A percentile compares a stretch with the other conserved stretches of the same genome.
Conservation (phyloP, 1,284 basidiomycete genomes). For the Lignosus rhinocerotis region DNA sequence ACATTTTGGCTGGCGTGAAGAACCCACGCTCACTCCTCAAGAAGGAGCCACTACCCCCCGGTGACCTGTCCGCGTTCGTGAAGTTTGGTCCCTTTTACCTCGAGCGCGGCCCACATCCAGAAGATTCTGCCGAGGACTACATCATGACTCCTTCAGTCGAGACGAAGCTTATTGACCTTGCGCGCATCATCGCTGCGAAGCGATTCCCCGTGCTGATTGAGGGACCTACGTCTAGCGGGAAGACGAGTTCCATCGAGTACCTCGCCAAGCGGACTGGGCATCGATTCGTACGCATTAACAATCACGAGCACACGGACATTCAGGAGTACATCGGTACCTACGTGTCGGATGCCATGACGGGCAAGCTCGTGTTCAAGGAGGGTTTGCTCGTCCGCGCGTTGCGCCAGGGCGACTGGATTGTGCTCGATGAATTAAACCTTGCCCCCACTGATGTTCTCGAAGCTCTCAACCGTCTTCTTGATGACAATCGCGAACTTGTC, state of each 20-base stretch:
- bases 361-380: constrained; percentile 93
- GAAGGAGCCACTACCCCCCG: constrained; percentile 66
- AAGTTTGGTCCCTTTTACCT: constrained; percentile 95
- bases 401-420: constrained; percentile 95
- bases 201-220: constrained; percentile 96
- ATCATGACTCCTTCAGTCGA: constrained; percentile 98
- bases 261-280: constrained; percentile 93
- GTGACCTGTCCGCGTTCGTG: constrained; percentile 59
- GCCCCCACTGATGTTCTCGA: constrained; percentile 98
- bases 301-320: constrained; percentile 99
- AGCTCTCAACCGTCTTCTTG: constrained; percentile 93
- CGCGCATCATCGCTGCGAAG: constrained; percentile 87
- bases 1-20: constrained; percentile 82
- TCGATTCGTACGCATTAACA: constrained; percentile 97
- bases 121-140: constrained; percentile 76
- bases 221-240: constrained; percentile 97
- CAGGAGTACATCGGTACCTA: constrained; percentile 99
- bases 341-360: constrained; percentile 88
- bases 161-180: constrained; percentile 89
- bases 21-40: constrained; percentile 78
- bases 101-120: constrained; percentile 69
- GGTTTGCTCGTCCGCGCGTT: constrained; percentile 93
- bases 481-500: constrained; percentile 96
- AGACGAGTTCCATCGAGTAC: constrained; percentile 97
- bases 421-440: constrained; percentile 96